A percentile compares a stretch with the other conserved stretches of the same genome.
These are phyloP conservation scores for Alternaria hordeiaustralica DNA, from an alignment of 2,329 filamentous ascomycete genomes.

Conservation along the genomic window DNA sequence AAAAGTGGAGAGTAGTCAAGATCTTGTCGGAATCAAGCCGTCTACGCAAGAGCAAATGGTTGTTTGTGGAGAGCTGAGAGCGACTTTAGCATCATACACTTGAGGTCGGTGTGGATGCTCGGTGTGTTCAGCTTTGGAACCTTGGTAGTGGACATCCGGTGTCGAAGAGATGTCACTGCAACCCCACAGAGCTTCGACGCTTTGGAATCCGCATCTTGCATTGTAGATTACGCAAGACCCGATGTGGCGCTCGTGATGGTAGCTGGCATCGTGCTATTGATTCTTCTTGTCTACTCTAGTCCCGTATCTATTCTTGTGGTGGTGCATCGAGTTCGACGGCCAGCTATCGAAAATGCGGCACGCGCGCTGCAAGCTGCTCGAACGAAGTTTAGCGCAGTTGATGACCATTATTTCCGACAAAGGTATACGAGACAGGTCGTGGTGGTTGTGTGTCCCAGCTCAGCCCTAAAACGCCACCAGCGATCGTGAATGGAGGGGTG, in stretches of 20 bases:
- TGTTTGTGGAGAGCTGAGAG: background rate
- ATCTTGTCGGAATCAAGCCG: rapidly evolving
- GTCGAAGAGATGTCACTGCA: background rate
- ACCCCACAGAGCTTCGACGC: background rate
- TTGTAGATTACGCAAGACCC: background rate
- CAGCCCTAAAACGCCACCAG: conserved; percentile 26
- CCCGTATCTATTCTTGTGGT: background rate
- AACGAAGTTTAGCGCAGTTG: too few species aligned
- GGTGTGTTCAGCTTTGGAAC: background rate
- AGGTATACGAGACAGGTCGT: conserved; percentile 4
- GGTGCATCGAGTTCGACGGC: background rate
- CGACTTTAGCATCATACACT: background rate
- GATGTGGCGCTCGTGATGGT: background rate
- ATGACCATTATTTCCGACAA: background rate
- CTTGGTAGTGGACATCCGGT: background rate
- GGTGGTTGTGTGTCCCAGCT: conserved; percentile 7
- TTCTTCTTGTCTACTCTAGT: background rate
- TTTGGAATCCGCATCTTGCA: background rate
- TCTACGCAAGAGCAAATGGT: background rate
- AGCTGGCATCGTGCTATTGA: background rate
- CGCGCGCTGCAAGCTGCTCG: background rate
- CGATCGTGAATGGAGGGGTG: conserved; percentile 15
- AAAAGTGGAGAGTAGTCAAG: background rate
- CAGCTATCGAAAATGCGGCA: background rate
- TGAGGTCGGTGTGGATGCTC: background rate